phyloP scores from a whole-genome alignment of 768 basidiomycete species.

The Rubroboletus satanas region DNA sequence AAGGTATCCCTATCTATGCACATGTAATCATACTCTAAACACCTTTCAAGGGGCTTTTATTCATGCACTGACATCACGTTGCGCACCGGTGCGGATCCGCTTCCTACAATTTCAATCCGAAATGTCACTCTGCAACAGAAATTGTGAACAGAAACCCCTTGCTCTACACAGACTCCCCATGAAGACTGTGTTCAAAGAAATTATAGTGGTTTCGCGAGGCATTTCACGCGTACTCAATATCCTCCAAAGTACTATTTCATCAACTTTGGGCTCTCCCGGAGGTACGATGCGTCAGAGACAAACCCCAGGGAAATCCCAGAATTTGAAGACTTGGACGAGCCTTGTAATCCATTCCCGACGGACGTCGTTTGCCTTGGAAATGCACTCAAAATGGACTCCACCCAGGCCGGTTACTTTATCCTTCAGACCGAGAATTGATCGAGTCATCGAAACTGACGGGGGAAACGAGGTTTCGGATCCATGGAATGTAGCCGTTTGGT shows the following conservation, averaged over 20 bases:
- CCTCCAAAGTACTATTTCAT: background rate
- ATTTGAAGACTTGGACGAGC: conserved; percentile 14
- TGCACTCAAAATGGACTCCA: conserved; percentile 27
- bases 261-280: conserved; percentile 34
- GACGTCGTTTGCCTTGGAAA: conserved; percentile 42
- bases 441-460: background rate
- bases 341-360: conserved; percentile 36
- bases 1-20: background rate
- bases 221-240: no score
- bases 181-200: no score
- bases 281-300: conserved; percentile 25
- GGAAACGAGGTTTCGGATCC: conserved; percentile 22
- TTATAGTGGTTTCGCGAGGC: no score
- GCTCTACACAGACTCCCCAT: no score
- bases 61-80: no score
- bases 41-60: no score
- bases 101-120: no score
- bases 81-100: no score
- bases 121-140: background rate
- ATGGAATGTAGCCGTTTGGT: conserved; percentile 24
- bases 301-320: conserved; percentile 31
- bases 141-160: background rate
- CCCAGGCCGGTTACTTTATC: conserved; percentile 20
- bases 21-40: no score
- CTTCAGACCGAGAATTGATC: background rate